Evolutionary conservation across 768 basidiomycete genomes (phyloP).

Genomic region (Cyathus striatus): DNA sequence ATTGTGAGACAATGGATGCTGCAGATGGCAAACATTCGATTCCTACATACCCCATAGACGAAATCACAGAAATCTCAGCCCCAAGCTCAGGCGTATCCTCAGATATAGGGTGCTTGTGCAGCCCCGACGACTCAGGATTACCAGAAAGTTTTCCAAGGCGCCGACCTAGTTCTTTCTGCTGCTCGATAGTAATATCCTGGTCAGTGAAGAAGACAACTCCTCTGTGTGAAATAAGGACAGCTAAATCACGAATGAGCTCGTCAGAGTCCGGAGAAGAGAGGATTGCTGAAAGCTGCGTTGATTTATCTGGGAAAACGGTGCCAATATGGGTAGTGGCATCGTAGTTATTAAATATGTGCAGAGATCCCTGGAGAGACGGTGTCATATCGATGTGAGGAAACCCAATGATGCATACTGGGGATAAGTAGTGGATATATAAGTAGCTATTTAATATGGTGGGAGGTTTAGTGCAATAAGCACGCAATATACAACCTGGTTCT

Average conservation of each 20-base stretch:
- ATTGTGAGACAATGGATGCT: background rate
- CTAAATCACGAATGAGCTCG: conserved; percentile 48
- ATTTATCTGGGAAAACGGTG: conserved; percentile 39
- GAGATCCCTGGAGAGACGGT: conserved; percentile 26
- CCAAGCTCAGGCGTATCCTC: conserved; percentile 43
- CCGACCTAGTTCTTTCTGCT: conserved; percentile 47
- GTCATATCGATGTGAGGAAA: no score
- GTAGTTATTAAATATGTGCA: conserved; percentile 24
- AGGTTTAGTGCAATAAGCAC: no score
- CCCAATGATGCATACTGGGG: no score
- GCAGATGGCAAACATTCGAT: background rate
- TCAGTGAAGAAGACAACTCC: conserved; percentile 64
- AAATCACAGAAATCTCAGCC: conserved; percentile 49
- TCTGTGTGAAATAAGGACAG: conserved; percentile 46
- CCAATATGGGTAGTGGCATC: conserved; percentile 53
- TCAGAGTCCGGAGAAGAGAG: conserved; percentile 42
- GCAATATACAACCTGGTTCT: no score
- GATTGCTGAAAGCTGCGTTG: conserved; percentile 41
- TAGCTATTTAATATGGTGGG: no score
- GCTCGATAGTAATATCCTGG: conserved; percentile 42
- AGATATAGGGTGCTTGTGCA: conserved; percentile 57
- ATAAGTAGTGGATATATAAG: no score
- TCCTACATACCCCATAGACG: conserved; percentile 30
- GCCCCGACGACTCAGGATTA: conserved; percentile 37
- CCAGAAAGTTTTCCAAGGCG: conserved; percentile 44